Evolutionary conservation across 805 yeast species (phyloP), one percentile per base, ranked within the genome.

Genomic region (Sugiyamaella smithiae): DNA sequence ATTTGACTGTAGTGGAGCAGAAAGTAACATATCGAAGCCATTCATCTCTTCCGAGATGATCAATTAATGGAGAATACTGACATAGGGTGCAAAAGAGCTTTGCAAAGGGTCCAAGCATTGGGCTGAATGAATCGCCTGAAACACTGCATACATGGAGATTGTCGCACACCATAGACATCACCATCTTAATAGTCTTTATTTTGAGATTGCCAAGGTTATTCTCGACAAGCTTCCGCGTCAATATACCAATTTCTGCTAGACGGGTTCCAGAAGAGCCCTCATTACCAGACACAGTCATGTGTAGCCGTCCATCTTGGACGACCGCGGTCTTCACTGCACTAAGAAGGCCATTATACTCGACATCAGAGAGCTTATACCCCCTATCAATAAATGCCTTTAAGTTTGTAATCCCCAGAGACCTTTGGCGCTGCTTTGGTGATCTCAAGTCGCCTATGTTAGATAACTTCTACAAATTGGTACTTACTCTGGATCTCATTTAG

Each of bases 41-140:
- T 20, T 48, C 48, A 4, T 29, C 41, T 26, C 17, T 40, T 1
- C 22, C n/a, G 20, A 52, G 20, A 23, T 47, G 59, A 28, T 60
- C 61, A 5, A 60, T 36, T 22, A 57, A 57, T 2, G 60, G 54
- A 3, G 56, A 25, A 19, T 55, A 47, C 14, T 43, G 29, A 40
- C 54, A 56, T 17, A 59, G 23, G 3, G 40, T 23, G 14, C 38
- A 29, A 22, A 58, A 33, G 8, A 51, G 38, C 20, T 52, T 53
- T 7, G 55, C 16, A n/a, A 55, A 59, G 17, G 53, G 49, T 12
- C 43, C 28, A 16, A 49, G 35, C 20, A 59, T 17, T 3, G 60
- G 60, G 23, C 40, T 41, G 23, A 50, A 43, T 14, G 55, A 8
- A 2, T 9, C 20, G 5, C 29, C 44, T 19, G 29, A n/a, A 3